Evolutionary conservation across 441 rosid species (phyloP), one percentile per base, ranked within the genome.

Genomic region (Euphorbia corollata): DNA sequence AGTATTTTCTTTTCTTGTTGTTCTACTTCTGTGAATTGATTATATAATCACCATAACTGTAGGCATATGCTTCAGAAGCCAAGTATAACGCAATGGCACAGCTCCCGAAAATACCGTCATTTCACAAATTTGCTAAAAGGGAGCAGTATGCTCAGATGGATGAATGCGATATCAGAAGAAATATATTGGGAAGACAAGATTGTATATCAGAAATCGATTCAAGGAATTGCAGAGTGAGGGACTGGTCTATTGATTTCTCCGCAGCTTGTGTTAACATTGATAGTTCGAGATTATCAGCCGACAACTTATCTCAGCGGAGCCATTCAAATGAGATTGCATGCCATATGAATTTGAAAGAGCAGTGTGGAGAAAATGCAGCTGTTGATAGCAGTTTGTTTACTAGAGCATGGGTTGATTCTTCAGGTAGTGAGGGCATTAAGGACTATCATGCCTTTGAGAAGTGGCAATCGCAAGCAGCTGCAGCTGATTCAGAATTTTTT

Each of bases 381-480:
- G 85, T 81, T 2, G 97, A 92, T 73, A 80, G 84, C 75, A 90
- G 87, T 78, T 80, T 89, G 72, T 84, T 86, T 73, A 90, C 96
- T 36, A 84, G 87, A 80, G 99, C 97, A 54, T 95, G 99, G 99
- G 95, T 95, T 73, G 96, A 90, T 75, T 78, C 95, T 64, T 92
- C 88, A 63, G 99, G 98, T 69, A 88, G 87, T 74, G 97, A 68
- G 69, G 91, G 95, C 65, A 77, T 85, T 67, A 95, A 92, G 81
- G 98, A 89, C 78, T 86, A 75, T 82, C 92, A 84, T 74, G 99
- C 99, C 72, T 90, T 92, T 75, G 98, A 92, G 72, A 87, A 98
- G 80, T 96, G 99, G 99, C 98, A 92, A 78, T 92, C 96, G 78
- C 98, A 92, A 86, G 99, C 99, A 39, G 98, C 99, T 81, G 99